phyloP scores from a whole-genome alignment of 2,329 filamentous ascomycete species.

The Trichophyton rubrum region DNA sequence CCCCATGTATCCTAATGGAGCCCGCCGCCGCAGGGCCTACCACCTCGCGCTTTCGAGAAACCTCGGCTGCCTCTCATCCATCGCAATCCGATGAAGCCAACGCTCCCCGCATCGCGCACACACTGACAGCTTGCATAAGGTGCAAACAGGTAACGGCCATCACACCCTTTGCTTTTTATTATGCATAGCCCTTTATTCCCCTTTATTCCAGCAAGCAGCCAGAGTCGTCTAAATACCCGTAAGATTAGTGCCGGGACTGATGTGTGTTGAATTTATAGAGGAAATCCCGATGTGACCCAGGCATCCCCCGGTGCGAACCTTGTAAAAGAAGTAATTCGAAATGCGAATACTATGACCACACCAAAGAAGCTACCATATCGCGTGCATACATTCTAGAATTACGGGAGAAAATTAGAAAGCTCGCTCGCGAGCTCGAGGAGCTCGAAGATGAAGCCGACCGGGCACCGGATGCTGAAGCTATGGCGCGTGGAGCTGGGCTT shows the following conservation, averaged over 20 bases:
- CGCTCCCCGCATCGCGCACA: slow-evolving; percentile 10
- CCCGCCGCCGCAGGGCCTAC: slow-evolving; percentile 3
- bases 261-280: slow-evolving; percentile 43
- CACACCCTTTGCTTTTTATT: background rate
- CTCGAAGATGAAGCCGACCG: slow-evolving; percentile 66
- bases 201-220: background rate
- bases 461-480: slow-evolving; percentile 62
- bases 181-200: background rate
- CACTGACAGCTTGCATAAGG: slow-evolving; percentile 11
- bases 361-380: slow-evolving; percentile 73
- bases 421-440: slow-evolving; percentile 69
- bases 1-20: slow-evolving; percentile 9
- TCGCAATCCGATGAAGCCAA: slow-evolving; percentile 4
- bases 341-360: slow-evolving; percentile 91
- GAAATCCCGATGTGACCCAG: slow-evolving; percentile 92
- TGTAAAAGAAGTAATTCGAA: slow-evolving; percentile 83
- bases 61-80: background rate
- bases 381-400: slow-evolving; percentile 86
- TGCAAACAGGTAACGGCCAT: slow-evolving; percentile 11
- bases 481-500: slow-evolving; percentile 73
- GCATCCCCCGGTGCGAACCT: slow-evolving; percentile 77
- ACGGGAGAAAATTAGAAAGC: slow-evolving; percentile 68
- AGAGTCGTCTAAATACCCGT: background rate
- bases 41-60: background rate
- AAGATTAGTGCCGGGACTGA: background rate